Evolutionary conservation across 441 rosid genomes (phyloP).

Genomic region (Gossypium gossypioides): DNA sequence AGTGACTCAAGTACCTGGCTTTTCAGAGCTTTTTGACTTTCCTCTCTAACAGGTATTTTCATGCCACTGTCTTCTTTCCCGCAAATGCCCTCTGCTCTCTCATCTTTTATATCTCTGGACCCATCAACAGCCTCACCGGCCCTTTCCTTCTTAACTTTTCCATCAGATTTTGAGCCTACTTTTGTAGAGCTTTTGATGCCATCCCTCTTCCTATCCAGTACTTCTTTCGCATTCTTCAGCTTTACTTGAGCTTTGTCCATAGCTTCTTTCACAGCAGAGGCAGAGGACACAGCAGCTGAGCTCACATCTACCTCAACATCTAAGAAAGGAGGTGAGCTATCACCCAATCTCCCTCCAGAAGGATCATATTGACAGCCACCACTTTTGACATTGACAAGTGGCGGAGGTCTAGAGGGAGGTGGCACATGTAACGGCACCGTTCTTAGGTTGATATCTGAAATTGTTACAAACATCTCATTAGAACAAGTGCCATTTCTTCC

Average conservation of each 20-base stretch:
- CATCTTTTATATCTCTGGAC: conserved; percentile 14
- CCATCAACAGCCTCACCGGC: conserved; percentile 14
- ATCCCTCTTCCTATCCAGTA: conserved; percentile 55
- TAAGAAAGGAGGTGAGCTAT: conserved; percentile 56
- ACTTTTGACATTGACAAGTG: conserved; percentile 31
- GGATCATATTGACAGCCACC: conserved; percentile 28
- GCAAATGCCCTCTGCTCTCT: conserved; percentile 9
- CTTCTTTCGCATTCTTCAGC: conserved; percentile 54
- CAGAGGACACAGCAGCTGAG: conserved; percentile 55
- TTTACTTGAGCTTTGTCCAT: conserved; percentile 70
- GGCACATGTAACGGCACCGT: conserved; percentile 72
- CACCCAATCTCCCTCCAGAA: conserved; percentile 36
- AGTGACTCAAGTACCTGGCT: conserved; percentile 21
- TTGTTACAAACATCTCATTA: conserved; percentile 48
- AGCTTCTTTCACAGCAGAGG: conserved; percentile 80
- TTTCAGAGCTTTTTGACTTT: conserved; percentile 18
- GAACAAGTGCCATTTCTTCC: conserved; percentile 34
- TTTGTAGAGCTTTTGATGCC: conserved; percentile 24
- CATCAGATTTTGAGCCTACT: conserved; percentile 25
- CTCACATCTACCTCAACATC: conserved; percentile 83
- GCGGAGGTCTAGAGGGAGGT: conserved; percentile 76
- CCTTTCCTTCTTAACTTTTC: conserved; percentile 33
- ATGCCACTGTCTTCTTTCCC: conserved; percentile 24
- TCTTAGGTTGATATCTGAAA: conserved; percentile 70
- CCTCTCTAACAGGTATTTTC: conserved; percentile 20